Conservation (phyloP, 495 filamentous ascomycete genomes). For the Penicillium pancosmium region DNA sequence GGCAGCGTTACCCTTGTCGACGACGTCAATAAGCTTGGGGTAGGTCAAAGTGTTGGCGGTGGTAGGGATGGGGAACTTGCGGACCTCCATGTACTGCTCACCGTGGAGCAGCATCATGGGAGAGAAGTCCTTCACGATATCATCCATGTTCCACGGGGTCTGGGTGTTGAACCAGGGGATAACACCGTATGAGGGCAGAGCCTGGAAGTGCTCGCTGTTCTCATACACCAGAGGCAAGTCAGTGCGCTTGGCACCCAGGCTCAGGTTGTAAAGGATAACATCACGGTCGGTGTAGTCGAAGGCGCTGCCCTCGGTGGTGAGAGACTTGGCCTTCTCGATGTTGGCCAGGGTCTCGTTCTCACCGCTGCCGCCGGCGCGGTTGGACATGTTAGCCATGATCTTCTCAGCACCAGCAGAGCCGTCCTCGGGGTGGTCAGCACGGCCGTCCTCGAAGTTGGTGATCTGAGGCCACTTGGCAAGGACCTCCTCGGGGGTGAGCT, state of each 20-base stretch:
- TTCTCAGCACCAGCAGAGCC: slow-evolving; percentile 74
- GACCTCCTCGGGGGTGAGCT: slow-evolving; percentile 86
- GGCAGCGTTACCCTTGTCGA: slow-evolving; percentile 93
- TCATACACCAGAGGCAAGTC: slow-evolving; percentile 89
- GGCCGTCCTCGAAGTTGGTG: slow-evolving; percentile 83
- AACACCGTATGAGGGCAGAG: slow-evolving; percentile 91
- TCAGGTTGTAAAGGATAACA: slow-evolving; percentile 93
- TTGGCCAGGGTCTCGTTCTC: slow-evolving; percentile 60
- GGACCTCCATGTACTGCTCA: slow-evolving; percentile 97
- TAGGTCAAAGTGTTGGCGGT: slow-evolving; percentile 77
- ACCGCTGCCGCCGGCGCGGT: slow-evolving; percentile 56
- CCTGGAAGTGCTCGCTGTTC: slow-evolving; percentile 86
- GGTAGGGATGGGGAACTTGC: slow-evolving; percentile 93
- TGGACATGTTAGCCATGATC: slow-evolving; percentile 91
- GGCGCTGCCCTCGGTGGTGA: slow-evolving; percentile 70
- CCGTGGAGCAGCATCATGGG: slow-evolving; percentile 99
- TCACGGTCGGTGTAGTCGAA: slow-evolving; percentile 86
- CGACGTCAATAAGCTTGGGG: slow-evolving; percentile 87
- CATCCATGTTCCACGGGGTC: slow-evolving; percentile 76
- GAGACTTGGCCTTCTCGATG: slow-evolving; percentile 77
- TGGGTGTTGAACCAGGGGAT: slow-evolving; percentile 88
- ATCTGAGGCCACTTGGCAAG: slow-evolving; percentile 77
- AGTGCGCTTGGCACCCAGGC: slow-evolving; percentile 89
- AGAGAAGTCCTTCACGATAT: slow-evolving; percentile 90
- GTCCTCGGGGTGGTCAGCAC: slow-evolving; percentile 86